phyloP scores from a whole-genome alignment of 441 rosid genomes.

The Raphanus hybrid region DNA sequence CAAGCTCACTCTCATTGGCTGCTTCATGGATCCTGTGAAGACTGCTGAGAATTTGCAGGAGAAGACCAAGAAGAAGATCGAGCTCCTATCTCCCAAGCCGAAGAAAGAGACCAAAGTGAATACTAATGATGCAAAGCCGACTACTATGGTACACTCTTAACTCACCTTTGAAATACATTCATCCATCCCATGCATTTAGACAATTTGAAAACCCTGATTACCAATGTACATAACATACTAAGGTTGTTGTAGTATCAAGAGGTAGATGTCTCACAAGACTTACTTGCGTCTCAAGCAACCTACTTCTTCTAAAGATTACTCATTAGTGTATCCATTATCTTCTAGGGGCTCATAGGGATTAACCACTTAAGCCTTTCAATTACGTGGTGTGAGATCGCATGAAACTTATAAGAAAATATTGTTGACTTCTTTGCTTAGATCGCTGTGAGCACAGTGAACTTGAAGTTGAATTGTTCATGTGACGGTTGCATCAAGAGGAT shows the following conservation, averaged over 20 bases:
- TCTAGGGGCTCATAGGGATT: neutral
- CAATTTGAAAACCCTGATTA: neutral
- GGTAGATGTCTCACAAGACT: neutral
- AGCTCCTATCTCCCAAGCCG: constrained; percentile 71
- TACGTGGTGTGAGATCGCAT: neutral
- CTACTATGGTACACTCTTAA: neutral
- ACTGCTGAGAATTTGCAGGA: constrained; percentile 49
- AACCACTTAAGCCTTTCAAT: neutral
- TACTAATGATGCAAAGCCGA: constrained; percentile 6
- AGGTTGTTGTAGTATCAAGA: neutral
- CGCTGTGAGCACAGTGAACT: constrained; percentile 33
- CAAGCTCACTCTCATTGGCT: constrained; percentile 64
- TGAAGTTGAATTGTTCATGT: constrained; percentile 41
- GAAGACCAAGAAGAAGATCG: constrained; percentile 62
- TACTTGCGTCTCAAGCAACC: constrained; percentile 28
- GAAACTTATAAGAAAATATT: neutral
- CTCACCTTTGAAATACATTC: neutral
- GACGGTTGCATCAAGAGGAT: constrained; percentile 48
- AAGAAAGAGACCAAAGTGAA: constrained; percentile 53
- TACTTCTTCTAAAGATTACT: neutral
- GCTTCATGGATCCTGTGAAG: constrained; percentile 60
- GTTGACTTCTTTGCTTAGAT: constrained; percentile 21
- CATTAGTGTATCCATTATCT: neutral
- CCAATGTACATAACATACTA: neutral
- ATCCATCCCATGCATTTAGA: neutral